phyloP scores from a whole-genome alignment of 345 rosid genomes.

The Arabidopsis arenosa region DNA sequence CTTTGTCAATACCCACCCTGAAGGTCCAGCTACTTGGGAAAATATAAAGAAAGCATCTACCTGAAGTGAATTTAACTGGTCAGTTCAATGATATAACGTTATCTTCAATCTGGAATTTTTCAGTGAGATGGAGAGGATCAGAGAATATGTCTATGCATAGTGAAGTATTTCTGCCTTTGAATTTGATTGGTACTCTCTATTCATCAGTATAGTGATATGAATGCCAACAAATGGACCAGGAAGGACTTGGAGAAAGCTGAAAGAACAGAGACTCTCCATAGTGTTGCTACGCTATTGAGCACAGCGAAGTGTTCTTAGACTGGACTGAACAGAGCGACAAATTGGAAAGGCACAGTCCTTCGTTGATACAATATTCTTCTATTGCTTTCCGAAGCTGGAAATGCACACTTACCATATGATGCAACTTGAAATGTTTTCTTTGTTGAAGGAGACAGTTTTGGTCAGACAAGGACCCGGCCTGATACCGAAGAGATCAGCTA shows the following conservation, averaged over 20 bases:
- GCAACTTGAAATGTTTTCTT: conserved; percentile 21
- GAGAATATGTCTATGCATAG: not conserved
- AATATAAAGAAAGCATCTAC: conserved; percentile 51
- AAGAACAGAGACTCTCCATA: conserved; percentile 20
- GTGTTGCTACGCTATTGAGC: not conserved
- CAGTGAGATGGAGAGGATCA: conserved; percentile 13
- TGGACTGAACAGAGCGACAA: not conserved
- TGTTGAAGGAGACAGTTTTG: conserved; percentile 17
- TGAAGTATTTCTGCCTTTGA: conserved; percentile 3
- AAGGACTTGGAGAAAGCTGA: conserved; percentile 16
- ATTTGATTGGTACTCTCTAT: not conserved
- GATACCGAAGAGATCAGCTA: conserved; percentile 4
- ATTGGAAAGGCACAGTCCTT: not conserved
- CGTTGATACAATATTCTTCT: conserved; percentile 3
- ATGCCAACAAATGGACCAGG: conserved; percentile 1
- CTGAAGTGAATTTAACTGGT: not conserved
- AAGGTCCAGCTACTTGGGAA: conserved; percentile 69
- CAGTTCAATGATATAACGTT: not conserved
- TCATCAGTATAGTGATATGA: conserved; percentile 6
- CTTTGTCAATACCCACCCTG: conserved; percentile 60
- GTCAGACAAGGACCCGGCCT: not conserved
- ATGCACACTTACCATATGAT: conserved; percentile 1
- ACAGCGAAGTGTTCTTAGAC: conserved; percentile 5
- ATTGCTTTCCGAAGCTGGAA: conserved; percentile 15
- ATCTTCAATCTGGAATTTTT: not conserved